A percentile compares a stretch with the other conserved stretches of the same genome.
Evolutionary conservation across 2,329 filamentous ascomycete genomes (phyloP).

Genomic region (Phialocephala subalpina): DNA sequence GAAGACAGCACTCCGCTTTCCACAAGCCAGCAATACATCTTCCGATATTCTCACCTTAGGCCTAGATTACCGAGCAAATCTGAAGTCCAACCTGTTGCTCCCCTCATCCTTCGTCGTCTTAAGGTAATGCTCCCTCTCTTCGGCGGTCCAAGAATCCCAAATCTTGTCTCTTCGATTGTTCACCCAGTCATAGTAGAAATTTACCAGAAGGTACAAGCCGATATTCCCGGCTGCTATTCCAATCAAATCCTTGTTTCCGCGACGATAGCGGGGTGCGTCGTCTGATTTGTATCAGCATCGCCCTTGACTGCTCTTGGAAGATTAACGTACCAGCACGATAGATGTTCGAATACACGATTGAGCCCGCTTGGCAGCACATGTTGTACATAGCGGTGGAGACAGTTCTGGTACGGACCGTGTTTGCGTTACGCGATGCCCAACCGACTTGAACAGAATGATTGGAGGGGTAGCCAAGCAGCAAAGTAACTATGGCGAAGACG

Average conservation of each 20-base stretch:
- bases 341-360: constrained; percentile 44
- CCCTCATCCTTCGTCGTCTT: constrained; percentile 49
- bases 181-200: constrained; percentile 54
- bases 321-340: constrained; percentile 46
- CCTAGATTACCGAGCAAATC: constrained; percentile 25
- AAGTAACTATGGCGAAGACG: neutral
- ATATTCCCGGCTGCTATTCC: constrained; percentile 55
- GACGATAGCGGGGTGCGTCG: constrained; percentile 56
- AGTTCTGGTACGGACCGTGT: constrained; percentile 66
- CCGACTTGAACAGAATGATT: constrained; percentile 12
- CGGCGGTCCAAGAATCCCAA: constrained; percentile 53
- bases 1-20: too few relatives aligned
- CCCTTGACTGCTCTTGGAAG: too few relatives aligned
- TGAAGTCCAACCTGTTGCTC: constrained; percentile 45
- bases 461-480: constrained; percentile 7
- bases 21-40: too few relatives aligned
- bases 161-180: constrained; percentile 50
- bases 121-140: constrained; percentile 55
- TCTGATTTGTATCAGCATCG: constrained; percentile 31
- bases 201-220: constrained; percentile 51
- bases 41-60: too few relatives aligned
- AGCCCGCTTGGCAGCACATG: constrained; percentile 54
- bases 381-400: constrained; percentile 72
- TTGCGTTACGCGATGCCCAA: constrained; percentile 63
- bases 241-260: constrained; percentile 63